Evolutionary conservation across 768 basidiomycete species (phyloP).

Genomic region (Mrakia blollopis): DNA sequence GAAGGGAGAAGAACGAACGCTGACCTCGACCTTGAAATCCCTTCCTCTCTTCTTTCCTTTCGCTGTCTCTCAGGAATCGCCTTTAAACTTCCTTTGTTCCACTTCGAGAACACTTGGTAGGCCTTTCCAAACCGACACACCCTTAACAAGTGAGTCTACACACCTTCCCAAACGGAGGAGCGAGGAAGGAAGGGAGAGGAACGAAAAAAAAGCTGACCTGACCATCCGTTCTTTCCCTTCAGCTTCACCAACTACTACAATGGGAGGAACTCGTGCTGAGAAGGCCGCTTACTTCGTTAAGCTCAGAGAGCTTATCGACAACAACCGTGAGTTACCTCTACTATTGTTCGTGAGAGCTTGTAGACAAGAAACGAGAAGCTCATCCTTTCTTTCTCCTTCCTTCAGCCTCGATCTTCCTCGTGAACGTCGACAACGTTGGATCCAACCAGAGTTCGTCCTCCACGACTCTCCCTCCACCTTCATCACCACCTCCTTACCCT

Average conservation of each 20-base stretch:
- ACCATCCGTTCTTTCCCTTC: not conserved
- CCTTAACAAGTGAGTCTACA: not conserved
- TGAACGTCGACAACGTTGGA: conserved; percentile 99
- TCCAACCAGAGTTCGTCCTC: conserved; percentile 75
- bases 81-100: conserved; percentile 28
- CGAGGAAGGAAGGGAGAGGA: not conserved
- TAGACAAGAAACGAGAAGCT: conserved; percentile 9
- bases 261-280: conserved; percentile 87
- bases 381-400: not conserved
- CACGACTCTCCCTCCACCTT: conserved; percentile 50
- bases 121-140: conserved; percentile 8
- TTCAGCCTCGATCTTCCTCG: conserved; percentile 94
- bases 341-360: not conserved
- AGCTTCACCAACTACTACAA: conserved; percentile 44
- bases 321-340: conserved; percentile 63
- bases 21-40: not conserved
- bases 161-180: not conserved
- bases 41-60: not conserved
- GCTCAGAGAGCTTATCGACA: conserved; percentile 84
- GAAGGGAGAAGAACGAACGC: too few relatives aligned
- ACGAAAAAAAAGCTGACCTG: conserved; percentile 10
- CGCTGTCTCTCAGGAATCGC: conserved; percentile 2
- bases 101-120: conserved; percentile 25
- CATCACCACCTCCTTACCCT: conserved; percentile 50
- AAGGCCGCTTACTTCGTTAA: conserved; percentile 89